Base-by-base conservation (phyloP, 2,329 filamentous ascomycete genomes). In the Cordyceps pruinosa region DNA sequence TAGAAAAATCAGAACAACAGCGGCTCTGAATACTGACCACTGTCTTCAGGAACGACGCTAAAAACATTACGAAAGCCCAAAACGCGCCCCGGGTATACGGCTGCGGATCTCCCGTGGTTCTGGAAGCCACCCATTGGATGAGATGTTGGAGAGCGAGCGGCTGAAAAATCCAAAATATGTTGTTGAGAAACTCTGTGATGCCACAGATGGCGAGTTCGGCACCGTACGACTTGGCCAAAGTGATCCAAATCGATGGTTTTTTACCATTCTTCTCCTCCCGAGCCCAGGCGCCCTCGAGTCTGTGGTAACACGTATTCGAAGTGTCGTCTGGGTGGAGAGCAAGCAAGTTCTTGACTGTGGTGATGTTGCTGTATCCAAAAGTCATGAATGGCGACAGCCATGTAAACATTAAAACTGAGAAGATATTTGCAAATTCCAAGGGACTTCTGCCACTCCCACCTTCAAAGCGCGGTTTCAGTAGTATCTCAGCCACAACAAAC, bases 391-490 rank as follows among this genome's bases (percentile, higher is more conserved):
- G 52, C 52, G 52, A 56, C 44, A 56, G 52, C 52, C 52, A 56
- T 56, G 52, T 56, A 56, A 56, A 56, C 52, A 56, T 56, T 41
- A 48, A 48, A 56, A 44, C 44, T 39, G 52, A 56, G 42, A 56
- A 56, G 44, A 56, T 48, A 32, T 56, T 56, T 56, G 52, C 52
- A 48, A 48, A 48, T 48, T 56, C 52, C 52, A 41, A 56, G 48
- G 52, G 52, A 34, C 44, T 56, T 32, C 25, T 48, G 52, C 52
- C 90, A 84, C 6, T 82, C 75, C 66, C 96, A 96, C 91, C 96
- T 96, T 56, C 82, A 86, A 61, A 95, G 69, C 0, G 89, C 88
- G 66, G 96, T 94, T 21, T 88, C 85, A 35, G 87, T 86, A 64
- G 63, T 82, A 83, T 73, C 90, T 90, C 17, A 87, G 87, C 64